A percentile compares a stretch with the other conserved stretches of the same genome.
Evolutionary conservation across 2,329 filamentous ascomycete species (phyloP).

Genomic region (Periconia sp.): DNA sequence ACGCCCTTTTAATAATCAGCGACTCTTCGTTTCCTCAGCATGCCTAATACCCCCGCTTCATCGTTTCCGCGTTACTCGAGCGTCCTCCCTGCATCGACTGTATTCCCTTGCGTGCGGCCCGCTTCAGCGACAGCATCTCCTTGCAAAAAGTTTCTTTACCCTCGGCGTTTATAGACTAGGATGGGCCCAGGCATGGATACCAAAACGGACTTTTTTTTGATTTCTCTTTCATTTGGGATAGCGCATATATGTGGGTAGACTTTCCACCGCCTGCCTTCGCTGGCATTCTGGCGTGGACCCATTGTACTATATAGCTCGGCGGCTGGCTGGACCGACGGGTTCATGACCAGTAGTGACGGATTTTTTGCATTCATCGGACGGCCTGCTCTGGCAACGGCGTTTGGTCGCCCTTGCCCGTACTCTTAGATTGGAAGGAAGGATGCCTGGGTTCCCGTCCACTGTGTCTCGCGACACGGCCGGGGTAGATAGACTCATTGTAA

Average conservation of each 20-base stretch:
- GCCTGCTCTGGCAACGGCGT: constrained; percentile 33
- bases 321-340: constrained; percentile 32
- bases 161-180: constrained; percentile 49
- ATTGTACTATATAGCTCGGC: constrained; percentile 41
- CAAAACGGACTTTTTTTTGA: constrained; percentile 42
- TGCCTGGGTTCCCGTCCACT: constrained; percentile 37
- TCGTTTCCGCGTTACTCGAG: constrained; percentile 32
- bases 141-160: constrained; percentile 42
- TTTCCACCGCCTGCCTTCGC: constrained; percentile 41
- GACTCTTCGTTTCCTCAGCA: constrained; percentile 39
- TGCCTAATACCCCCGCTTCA: constrained; percentile 46
- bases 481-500: constrained; percentile 42
- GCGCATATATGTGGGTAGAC: constrained; percentile 41
- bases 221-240: constrained; percentile 25
- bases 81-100: constrained; percentile 31
- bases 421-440: constrained; percentile 32
- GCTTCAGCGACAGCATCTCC: constrained; percentile 42
- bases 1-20: constrained; percentile 46
- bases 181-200: constrained; percentile 49
- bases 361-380: constrained; percentile 41
- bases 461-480: constrained; percentile 42
- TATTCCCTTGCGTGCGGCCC: constrained; percentile 24
- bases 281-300: constrained; percentile 34
- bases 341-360: constrained; percentile 38
- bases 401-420: constrained; percentile 27